Base-by-base conservation (phyloP, 2,329 filamentous ascomycete species). In the Aspergillus oerlinghausenensis region DNA sequence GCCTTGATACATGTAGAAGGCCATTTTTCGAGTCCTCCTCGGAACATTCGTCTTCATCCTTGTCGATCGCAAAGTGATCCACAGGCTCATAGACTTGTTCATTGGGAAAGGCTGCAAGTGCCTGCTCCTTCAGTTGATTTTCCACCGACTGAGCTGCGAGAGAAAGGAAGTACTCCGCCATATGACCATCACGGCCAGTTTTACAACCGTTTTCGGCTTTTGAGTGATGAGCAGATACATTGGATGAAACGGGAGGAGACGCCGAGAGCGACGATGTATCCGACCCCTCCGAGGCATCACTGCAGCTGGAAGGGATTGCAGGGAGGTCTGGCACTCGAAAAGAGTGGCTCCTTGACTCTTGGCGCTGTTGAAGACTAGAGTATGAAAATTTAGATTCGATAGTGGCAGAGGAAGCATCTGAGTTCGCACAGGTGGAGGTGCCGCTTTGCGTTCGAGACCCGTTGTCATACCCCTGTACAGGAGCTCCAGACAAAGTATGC, bases 101-200 rank as follows among this genome's bases (percentile, higher is more conserved):
- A 56, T 79, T 79, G 11, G 78, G 78, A 59, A 79, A 80, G 5
- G 77, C 78, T 38, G 78, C 78, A 54, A 80, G 67, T 17, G 77
- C 72, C 61, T 77, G 76, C 65, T 96, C 90, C 60, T 88, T 85
- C 61, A 97, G 79, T 70, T 93, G 88, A 67, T 87, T 85, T 70
- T 94, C 87, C 8, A 89, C 89, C 67, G 91, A 88, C 67, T 86
- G 88, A 51, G 89, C 89, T 47, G 92, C 90, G 56, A 96, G 79
- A 55, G 89, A 86, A 57, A 96, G 82, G 55, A 96, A 76, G 71
- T 92, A 92, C 40, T 87, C 85, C 52, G 88, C 85, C 64, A 89
- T 88, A 60, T 84, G 83, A 60, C 90, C 89, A 67, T 94, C 89
- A 61, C 89, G 88, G 56, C 81, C 92, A 80, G 80, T 81, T 64